Evolutionary conservation across 768 basidiomycete genomes (phyloP).

Genomic region (Rickenella mellea): DNA sequence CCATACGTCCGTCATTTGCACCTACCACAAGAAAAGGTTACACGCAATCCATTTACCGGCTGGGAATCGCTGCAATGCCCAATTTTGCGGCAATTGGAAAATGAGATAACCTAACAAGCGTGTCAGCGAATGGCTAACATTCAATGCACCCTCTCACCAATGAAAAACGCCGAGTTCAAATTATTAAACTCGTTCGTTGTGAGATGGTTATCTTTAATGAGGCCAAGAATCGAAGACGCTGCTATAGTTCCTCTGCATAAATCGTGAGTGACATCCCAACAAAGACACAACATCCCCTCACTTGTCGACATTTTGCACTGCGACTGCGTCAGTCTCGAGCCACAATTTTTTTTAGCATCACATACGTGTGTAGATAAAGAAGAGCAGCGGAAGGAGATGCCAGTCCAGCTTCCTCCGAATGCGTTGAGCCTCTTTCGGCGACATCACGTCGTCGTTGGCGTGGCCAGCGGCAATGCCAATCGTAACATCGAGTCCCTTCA

Average conservation of each 20-base stretch:
- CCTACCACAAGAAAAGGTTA: constrained; percentile 3
- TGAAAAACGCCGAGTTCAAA: constrained; percentile 9
- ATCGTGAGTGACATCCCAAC: too few relatives aligned
- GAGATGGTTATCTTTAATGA: constrained; percentile 10
- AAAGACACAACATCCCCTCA: too few relatives aligned
- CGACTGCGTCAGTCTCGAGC: too few relatives aligned
- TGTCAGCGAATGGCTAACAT: too few relatives aligned
- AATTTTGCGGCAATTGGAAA: constrained; percentile 64
- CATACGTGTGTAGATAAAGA: constrained; percentile 11
- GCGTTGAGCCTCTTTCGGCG: constrained; percentile 3
- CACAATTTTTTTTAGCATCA: neutral
- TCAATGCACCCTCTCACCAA: too few relatives aligned
- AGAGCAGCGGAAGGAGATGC: constrained; percentile 9
- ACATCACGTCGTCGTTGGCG: constrained; percentile 1
- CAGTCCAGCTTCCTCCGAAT: constrained; percentile 8
- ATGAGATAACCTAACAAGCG: neutral
- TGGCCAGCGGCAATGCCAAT: constrained; percentile 8
- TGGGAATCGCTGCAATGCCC: constrained; percentile 65
- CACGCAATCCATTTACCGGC: constrained; percentile 56
- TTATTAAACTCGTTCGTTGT: constrained; percentile 10
- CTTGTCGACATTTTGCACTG: too few relatives aligned
- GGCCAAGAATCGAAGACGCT: constrained; percentile 10
- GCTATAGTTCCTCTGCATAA: constrained; percentile 8
- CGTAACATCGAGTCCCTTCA: constrained; percentile 10
- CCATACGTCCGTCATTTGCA: neutral